A percentile compares a stretch with the other conserved stretches of the same genome.
phyloP scores from a whole-genome alignment of 169 alveolate genomes.

The Cryptosporidium baileyi region DNA sequence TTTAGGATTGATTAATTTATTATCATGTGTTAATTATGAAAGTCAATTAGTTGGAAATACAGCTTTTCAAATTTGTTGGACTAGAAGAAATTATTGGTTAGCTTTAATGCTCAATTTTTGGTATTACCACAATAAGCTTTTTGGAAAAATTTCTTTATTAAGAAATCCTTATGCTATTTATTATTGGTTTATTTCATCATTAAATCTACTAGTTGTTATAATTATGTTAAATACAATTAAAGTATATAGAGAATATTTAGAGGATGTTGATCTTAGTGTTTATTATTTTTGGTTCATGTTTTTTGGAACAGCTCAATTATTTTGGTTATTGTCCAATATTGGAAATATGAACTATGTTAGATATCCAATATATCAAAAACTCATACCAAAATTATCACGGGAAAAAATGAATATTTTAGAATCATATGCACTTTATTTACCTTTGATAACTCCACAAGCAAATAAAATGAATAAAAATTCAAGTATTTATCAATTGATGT shows the following conservation, averaged over 20 bases:
- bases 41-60: conserved; percentile 65
- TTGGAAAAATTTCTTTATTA: conserved; percentile 72
- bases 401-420: conserved; percentile 26
- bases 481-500: conserved; percentile 39
- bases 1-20: conserved; percentile 69
- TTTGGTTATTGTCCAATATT: conserved; percentile 37
- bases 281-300: conserved; percentile 21
- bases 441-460: conserved; percentile 13
- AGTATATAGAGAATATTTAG: conserved; percentile 32
- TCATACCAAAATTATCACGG: conserved; percentile 13
- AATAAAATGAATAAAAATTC: conserved; percentile 8
- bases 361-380: conserved; percentile 47
- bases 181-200: conserved; percentile 77
- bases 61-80: conserved; percentile 66
- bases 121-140: conserved; percentile 72
- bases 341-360: conserved; percentile 41
- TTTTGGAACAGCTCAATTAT: conserved; percentile 28
- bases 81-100: conserved; percentile 55
- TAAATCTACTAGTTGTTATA: conserved; percentile 70
- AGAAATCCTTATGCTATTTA: conserved; percentile 77
- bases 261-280: not conserved
- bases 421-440: conserved; percentile 29
- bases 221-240: conserved; percentile 52
- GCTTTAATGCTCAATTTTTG: conserved; percentile 67
- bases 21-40: conserved; percentile 69